Base-by-base conservation (phyloP, 176 grass and related monocot genomes). In the Avena eriantha region DNA sequence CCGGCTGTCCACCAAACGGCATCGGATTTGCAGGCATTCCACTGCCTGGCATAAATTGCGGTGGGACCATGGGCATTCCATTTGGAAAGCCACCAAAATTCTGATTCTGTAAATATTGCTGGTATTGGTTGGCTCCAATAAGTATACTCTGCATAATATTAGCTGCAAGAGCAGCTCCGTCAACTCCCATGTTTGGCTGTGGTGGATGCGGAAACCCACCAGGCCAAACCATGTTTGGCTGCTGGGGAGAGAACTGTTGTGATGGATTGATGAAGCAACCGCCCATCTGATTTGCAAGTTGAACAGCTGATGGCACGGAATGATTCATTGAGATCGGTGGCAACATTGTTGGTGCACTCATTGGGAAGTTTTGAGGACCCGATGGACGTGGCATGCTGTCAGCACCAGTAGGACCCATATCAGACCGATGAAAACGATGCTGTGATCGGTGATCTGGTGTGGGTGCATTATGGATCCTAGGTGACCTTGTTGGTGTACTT, bases 181-280 rank as follows among this genome's bases (percentile, higher is more conserved):
- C 91, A 31, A 87, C 19, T 33, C 88, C 84, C 84, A 91, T 77
- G 67, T 81, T 91, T 0, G 76, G 89, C 69, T 89, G 84, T 2
- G 66, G 63, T 7, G 47, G 65, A 70, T 69, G 80, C 29, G 88
- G 86, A 81, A 87, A 24, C 50, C 83, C 84, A 0, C 82, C 82
- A 70, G 84, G 58, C 88, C 88, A 93, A 66, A 87, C 15, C 29
- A 80, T 69, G 69, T 93, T 95, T 65, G 86, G 70, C 14, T 85
- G 90, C 64, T 86, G 90, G 3, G 10, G 81, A 35, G 92, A 77
- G 41, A 83, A 89, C 80, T 89, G 93, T 51, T 85, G 91, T n/a
- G 83, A 82, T 26, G 81, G 86, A 76, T 87, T 83, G 43, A 88
- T 71, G 49, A 93, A 91, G 73, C 69, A 85, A 73, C 78, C 60